These are phyloP conservation scores for Talaromyces rugulosus DNA, from an alignment of 2,329 filamentous ascomycete genomes.

Conservation along the genomic window DNA sequence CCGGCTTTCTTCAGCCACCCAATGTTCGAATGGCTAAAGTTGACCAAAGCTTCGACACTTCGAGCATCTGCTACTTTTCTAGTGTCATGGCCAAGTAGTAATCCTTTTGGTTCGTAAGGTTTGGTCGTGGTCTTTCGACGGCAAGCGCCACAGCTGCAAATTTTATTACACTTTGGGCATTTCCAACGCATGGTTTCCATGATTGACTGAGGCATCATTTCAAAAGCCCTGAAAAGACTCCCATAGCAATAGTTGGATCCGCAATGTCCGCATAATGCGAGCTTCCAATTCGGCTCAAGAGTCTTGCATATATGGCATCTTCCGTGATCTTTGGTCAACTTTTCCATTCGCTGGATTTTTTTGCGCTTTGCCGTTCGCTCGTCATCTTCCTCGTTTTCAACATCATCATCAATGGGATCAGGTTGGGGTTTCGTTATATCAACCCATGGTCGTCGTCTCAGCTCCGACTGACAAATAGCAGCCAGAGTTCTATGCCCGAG, in stretches of 20 bases:
- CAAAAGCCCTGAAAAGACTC: constrained; percentile 85
- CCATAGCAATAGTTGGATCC: constrained; percentile 83
- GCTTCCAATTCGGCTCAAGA: constrained; percentile 76
- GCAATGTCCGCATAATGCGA: constrained; percentile 76
- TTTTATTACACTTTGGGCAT: constrained; percentile 79
- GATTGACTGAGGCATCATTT: constrained; percentile 76
- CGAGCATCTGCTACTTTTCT: constrained; percentile 83
- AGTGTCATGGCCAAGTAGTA: constrained; percentile 85
- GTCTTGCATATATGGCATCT: constrained; percentile 80
- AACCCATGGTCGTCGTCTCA: constrained; percentile 73
- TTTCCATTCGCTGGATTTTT: constrained; percentile 49
- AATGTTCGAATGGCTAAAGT: constrained; percentile 85
- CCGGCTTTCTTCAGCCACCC: constrained; percentile 67
- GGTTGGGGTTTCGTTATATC: constrained; percentile 65
- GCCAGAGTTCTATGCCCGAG: constrained; percentile 75
- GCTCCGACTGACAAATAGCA: constrained; percentile 88
- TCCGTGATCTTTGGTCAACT: constrained; percentile 47
- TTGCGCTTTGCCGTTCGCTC: constrained; percentile 60
- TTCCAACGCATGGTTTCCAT: constrained; percentile 80
- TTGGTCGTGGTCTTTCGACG: constrained; percentile 63
- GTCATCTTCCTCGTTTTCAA: constrained; percentile 38
- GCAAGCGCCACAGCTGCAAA: constrained; percentile 84
- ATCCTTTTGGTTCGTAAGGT: constrained; percentile 83
- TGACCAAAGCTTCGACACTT: constrained; percentile 84
- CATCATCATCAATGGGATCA: constrained; percentile 48